Conservation (phyloP, 768 basidiomycete genomes). For the Xerocomus potaroensis region DNA sequence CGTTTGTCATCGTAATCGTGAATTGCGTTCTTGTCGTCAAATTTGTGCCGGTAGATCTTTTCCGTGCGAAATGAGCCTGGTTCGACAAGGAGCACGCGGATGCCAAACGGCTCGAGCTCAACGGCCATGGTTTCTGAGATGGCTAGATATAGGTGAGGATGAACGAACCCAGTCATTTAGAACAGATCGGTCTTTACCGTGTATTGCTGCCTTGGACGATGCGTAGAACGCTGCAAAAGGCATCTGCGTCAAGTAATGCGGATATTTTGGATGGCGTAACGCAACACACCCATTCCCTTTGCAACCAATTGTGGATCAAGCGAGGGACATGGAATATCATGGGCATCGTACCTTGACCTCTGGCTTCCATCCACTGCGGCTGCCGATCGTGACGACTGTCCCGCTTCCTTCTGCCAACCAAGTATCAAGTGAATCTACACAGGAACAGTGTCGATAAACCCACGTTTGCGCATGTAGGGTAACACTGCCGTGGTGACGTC, state of each 20-base stretch:
- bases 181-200: conserved; percentile 32
- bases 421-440: background rate
- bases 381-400: conserved; percentile 50
- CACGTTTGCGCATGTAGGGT: conserved; percentile 44
- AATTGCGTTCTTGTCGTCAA: conserved; percentile 39
- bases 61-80: conserved; percentile 62
- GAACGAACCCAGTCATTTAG: background rate
- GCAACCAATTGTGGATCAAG: background rate
- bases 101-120: conserved; percentile 52
- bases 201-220: conserved; percentile 59
- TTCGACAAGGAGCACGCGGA: conserved; percentile 53
- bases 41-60: conserved; percentile 43
- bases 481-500: conserved; percentile 51
- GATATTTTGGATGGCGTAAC: background rate
- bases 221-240: conserved; percentile 40
- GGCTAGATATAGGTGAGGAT: conserved; percentile 30
- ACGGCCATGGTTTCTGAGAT: conserved; percentile 49
- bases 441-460: background rate
- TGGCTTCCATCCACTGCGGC: conserved; percentile 49
- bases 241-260: background rate
- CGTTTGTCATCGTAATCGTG: conserved; percentile 47
- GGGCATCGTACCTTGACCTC: conserved; percentile 33
- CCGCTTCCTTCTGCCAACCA: conserved; percentile 32
- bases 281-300: conserved; percentile 25
- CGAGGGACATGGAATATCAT: background rate